Evolutionary conservation across 2,329 filamentous ascomycete genomes (phyloP).

Genomic region (Diaporthe sp.): DNA sequence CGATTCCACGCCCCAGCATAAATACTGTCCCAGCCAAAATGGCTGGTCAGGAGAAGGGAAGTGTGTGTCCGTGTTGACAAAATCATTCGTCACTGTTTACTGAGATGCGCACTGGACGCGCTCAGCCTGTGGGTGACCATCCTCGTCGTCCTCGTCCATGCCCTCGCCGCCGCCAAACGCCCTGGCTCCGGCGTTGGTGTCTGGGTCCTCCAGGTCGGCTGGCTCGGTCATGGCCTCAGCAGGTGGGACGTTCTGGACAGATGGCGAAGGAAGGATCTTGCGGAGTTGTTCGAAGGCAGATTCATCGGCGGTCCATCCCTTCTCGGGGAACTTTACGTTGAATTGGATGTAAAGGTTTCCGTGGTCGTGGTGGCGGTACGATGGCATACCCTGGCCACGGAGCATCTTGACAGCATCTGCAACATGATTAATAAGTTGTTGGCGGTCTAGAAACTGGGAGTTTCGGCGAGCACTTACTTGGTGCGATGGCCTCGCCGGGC

Average conservation of each 20-base stretch:
- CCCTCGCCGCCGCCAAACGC: conserved; percentile 73
- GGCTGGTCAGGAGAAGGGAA: neutral
- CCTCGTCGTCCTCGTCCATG: conserved; percentile 84
- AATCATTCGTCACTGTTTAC: conserved; percentile 64
- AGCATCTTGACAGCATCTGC: conserved; percentile 92
- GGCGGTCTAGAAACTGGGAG: neutral
- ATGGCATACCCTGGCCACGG: conserved; percentile 97
- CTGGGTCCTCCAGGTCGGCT: conserved; percentile 87
- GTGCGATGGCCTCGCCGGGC: conserved; percentile 93
- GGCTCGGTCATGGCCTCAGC: conserved; percentile 92
- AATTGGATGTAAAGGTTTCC: conserved; percentile 99
- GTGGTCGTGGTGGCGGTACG: conserved; percentile 91
- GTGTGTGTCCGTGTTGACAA: neutral
- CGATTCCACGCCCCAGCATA: neutral
- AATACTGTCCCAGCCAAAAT: neutral
- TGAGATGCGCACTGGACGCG: conserved; percentile 90
- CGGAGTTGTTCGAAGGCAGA: conserved; percentile 85
- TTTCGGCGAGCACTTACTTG: conserved; percentile 72
- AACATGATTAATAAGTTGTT: conserved; percentile 42
- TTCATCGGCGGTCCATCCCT: conserved; percentile 75
- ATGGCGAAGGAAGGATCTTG: conserved; percentile 82
- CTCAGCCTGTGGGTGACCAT: conserved; percentile 80
- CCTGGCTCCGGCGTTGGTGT: conserved; percentile 75
- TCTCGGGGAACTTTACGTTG: conserved; percentile 95
- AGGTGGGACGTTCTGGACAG: conserved; percentile 76